These are phyloP conservation scores for Pseudogymnoascus sp. DNA, from an alignment of 2,329 filamentous ascomycete genomes.

Conservation along the genomic window DNA sequence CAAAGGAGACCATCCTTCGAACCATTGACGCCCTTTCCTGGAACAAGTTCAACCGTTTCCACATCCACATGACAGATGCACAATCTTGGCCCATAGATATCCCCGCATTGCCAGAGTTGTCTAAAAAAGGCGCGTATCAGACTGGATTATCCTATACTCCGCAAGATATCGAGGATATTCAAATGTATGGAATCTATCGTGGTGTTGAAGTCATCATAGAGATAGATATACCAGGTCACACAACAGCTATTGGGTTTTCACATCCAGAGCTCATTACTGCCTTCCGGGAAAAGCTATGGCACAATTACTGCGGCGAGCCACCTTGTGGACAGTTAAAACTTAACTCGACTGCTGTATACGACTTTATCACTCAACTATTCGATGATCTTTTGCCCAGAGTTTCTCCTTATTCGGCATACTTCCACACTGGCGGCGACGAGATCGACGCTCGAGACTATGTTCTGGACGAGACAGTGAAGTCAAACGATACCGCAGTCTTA, in stretches of 20 bases:
- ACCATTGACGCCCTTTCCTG: constrained; percentile 70
- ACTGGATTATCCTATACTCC: constrained; percentile 60
- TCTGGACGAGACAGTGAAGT: constrained; percentile 65
- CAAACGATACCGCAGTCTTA: constrained; percentile 57
- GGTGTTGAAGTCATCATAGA: constrained; percentile 69
- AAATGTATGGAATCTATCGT: constrained; percentile 61
- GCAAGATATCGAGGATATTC: constrained; percentile 56
- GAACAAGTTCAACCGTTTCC: constrained; percentile 78
- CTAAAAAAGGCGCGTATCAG: constrained; percentile 66
- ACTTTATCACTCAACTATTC: constrained; percentile 66
- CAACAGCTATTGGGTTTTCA: constrained; percentile 56
- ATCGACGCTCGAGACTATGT: constrained; percentile 69
- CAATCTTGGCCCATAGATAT: constrained; percentile 84
- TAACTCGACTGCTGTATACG: constrained; percentile 61
- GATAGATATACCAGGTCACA: constrained; percentile 77
- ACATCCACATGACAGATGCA: constrained; percentile 74
- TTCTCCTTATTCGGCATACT: constrained; percentile 61
- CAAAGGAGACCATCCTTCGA: constrained; percentile 56
- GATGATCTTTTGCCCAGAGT: constrained; percentile 70
- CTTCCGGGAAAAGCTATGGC: constrained; percentile 50
- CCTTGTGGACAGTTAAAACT: constrained; percentile 68
- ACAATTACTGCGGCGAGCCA: constrained; percentile 53
- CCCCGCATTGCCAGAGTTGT: constrained; percentile 63
- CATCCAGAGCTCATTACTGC: constrained; percentile 67
- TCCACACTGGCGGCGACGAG: constrained; percentile 85